Evolutionary conservation across 352 stramenopile genomes (phyloP).

Genomic region (Pythium myriotylum): DNA sequence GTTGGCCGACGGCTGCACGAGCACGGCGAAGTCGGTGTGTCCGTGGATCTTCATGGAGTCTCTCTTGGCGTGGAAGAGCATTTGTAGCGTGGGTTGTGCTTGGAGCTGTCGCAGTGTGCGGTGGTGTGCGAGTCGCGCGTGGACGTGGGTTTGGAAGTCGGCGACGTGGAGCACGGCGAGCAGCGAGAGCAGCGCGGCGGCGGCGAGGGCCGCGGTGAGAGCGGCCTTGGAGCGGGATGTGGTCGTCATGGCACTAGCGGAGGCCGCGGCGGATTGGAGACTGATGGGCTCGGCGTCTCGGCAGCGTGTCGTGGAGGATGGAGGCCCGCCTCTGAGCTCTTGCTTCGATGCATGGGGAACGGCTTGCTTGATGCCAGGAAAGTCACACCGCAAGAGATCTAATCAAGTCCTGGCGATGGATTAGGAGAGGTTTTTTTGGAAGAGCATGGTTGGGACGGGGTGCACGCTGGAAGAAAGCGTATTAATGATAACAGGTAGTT

Average conservation of each 20-base stretch:
- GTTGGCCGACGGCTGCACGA: slow-evolving; percentile 35
- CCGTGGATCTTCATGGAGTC: slow-evolving; percentile 55
- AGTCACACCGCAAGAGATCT: no score
- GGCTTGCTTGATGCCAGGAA: no score
- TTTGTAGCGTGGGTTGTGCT: slow-evolving; percentile 27
- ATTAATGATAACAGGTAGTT: no score
- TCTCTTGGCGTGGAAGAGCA: slow-evolving; percentile 52
- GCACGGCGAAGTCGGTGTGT: slow-evolving; percentile 43
- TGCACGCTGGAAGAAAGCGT: no score
- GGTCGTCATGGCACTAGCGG: neutral
- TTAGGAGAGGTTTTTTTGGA: no score
- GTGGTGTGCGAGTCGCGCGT: slow-evolving; percentile 45
- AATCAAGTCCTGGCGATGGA: no score
- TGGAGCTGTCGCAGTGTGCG: slow-evolving; percentile 42
- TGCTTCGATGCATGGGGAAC: no score
- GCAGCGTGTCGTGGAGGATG: no score
- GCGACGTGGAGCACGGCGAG: slow-evolving; percentile 8
- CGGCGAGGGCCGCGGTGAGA: slow-evolving; percentile 2
- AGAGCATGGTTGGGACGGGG: no score
- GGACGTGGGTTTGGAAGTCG: slow-evolving; percentile 35
- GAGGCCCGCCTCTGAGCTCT: no score
- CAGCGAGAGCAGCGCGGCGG: slow-evolving; percentile 13
- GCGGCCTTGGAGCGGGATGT: neutral
- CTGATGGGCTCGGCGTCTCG: no score
- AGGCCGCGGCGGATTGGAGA: neutral